Evolutionary conservation across 202 grass and related monocot genomes (phyloP).

Genomic region (Carex arenaria): DNA sequence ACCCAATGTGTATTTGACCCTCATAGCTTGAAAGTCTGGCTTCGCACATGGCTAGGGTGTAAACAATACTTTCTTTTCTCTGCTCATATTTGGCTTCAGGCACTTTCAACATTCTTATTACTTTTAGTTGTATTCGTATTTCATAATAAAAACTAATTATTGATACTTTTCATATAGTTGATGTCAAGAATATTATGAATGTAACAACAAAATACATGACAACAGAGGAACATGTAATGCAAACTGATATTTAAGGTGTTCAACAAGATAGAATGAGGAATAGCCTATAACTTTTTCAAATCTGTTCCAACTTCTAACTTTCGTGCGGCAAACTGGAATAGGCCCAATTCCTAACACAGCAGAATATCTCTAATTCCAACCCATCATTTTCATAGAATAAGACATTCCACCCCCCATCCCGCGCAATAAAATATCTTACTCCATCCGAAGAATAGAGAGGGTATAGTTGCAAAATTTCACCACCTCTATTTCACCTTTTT

Average conservation of each 20-base stretch:
- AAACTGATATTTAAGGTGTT: not conserved
- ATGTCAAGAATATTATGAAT: not conserved
- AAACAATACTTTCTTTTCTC: not conserved
- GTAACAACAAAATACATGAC: not conserved
- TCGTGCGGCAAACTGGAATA: not conserved
- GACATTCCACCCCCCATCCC: not conserved
- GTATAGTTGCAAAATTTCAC: not conserved
- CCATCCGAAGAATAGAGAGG: not conserved
- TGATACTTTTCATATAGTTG: not conserved
- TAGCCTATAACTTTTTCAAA: not conserved
- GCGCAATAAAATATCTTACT: slow-evolving; percentile 4
- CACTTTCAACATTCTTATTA: not conserved
- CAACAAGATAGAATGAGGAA: not conserved
- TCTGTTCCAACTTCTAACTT: not conserved
- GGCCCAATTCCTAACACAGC: not conserved
- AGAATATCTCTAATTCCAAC: not conserved
- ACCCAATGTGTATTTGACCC: too few species aligned
- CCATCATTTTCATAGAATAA: slow-evolving; percentile 1
- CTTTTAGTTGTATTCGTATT: not conserved
- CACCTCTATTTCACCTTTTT: not conserved
- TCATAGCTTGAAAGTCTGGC: too few species aligned
- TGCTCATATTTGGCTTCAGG: not conserved
- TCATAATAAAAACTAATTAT: not conserved
- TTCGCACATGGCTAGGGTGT: not conserved
- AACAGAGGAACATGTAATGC: not conserved